phyloP scores from a whole-genome alignment of 805 yeast species.

The Ogataea methanolica region DNA sequence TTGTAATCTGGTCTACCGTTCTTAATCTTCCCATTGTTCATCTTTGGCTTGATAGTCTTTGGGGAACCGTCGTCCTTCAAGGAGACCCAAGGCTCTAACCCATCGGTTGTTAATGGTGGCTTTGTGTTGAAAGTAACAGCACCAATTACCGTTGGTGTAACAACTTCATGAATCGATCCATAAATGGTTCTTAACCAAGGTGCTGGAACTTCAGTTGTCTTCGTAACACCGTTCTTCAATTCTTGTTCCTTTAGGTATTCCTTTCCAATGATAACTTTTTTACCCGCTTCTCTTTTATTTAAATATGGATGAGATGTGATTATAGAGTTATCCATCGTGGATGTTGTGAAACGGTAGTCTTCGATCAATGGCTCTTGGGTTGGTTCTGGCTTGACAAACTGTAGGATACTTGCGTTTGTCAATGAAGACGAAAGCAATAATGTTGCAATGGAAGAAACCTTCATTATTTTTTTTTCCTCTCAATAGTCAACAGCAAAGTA shows the following conservation, averaged over 20 bases:
- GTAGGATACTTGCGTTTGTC: slow-evolving; percentile 1
- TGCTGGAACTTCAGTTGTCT: slow-evolving; percentile 34
- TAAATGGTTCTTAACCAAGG: slow-evolving; percentile 78
- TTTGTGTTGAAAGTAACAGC: slow-evolving; percentile 63
- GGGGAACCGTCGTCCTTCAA: slow-evolving; percentile 75
- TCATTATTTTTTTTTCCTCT: too few relatives aligned
- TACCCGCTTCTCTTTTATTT: slow-evolving; percentile 5
- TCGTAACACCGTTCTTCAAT: slow-evolving; percentile 1
- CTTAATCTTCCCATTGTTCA: slow-evolving; percentile 66
- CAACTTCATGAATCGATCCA: slow-evolving; percentile 49
- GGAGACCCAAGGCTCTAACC: slow-evolving; percentile 77
- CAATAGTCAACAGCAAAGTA: too few relatives aligned
- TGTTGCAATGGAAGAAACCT: too few relatives aligned
- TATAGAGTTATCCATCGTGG: not conserved
- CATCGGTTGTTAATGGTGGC: slow-evolving; percentile 62
- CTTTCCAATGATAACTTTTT: slow-evolving; percentile 24
- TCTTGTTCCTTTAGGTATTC: slow-evolving; percentile 21
- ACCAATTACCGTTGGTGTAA: slow-evolving; percentile 57
- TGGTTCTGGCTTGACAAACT: not conserved
- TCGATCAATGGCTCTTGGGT: not conserved
- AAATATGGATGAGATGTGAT: not conserved
- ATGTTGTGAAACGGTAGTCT: not conserved
- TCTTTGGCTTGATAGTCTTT: slow-evolving; percentile 70
- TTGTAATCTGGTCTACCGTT: slow-evolving; percentile 67
- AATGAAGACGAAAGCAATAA: not conserved